These are phyloP conservation scores for Filobasidium wieringae DNA, from an alignment of 768 basidiomycete species.

Conservation along the genomic window DNA sequence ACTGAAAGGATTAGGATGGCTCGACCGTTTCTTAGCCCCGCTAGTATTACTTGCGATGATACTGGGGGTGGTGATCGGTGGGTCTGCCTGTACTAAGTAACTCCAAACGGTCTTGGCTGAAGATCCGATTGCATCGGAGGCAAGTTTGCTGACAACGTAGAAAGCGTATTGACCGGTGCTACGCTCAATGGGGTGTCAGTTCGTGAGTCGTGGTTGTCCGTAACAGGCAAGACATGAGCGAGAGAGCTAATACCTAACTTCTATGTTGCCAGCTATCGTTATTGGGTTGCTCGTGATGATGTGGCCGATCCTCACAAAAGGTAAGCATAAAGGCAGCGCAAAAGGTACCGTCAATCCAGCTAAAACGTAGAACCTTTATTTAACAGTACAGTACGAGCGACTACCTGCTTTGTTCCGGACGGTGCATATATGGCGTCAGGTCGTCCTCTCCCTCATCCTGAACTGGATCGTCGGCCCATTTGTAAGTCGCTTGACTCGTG, in stretches of 20 bases:
- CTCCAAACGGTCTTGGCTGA: conserved; percentile 1
- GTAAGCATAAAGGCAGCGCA: too few relatives aligned
- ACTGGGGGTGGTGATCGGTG: conserved; percentile 59
- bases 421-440: conserved; percentile 52
- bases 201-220: too few relatives aligned
- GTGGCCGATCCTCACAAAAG: conserved; percentile 57
- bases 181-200: conserved; percentile 60
- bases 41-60: conserved; percentile 63
- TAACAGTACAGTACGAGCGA: conserved; percentile 57
- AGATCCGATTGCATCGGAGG: too few relatives aligned
- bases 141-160: conserved; percentile 45
- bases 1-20: conserved; percentile 41
- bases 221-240: neutral
- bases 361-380: neutral
- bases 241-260: neutral
- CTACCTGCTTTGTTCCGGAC: conserved; percentile 51
- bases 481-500: conserved; percentile 44
- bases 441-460: conserved; percentile 54
- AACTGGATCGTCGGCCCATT: conserved; percentile 75
- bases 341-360: too few relatives aligned
- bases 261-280: conserved; percentile 75
- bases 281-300: conserved; percentile 76
- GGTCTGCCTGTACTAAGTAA: conserved; percentile 46
- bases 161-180: conserved; percentile 52
- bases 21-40: conserved; percentile 55